Conservation (phyloP, 2,329 filamentous ascomycete genomes). For the Diaporthe eres region DNA sequence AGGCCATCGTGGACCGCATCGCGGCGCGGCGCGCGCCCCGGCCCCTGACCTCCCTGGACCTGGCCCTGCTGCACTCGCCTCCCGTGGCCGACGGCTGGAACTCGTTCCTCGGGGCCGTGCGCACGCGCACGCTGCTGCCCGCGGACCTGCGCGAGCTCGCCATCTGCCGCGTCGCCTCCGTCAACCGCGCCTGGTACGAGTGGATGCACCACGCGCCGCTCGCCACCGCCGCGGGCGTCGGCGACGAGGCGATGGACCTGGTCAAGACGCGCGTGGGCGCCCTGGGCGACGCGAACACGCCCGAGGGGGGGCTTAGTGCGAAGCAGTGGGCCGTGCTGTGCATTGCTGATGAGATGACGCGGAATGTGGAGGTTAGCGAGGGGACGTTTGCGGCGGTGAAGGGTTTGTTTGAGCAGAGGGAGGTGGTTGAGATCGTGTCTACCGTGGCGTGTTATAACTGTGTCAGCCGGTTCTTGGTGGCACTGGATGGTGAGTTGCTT, state of each 20-base stretch:
- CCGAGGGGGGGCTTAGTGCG: conserved; percentile 61
- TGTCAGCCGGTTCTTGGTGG: conserved; percentile 86
- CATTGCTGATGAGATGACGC: conserved; percentile 89
- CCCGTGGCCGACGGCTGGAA: conserved; percentile 84
- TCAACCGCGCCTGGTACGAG: conserved; percentile 88
- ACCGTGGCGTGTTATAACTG: conserved; percentile 87
- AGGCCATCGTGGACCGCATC: conserved; percentile 74
- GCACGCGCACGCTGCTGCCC: conserved; percentile 65
- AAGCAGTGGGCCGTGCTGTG: conserved; percentile 77
- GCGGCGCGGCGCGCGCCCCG: conserved; percentile 76
- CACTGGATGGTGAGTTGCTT: conserved; percentile 76
- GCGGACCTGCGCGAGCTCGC: conserved; percentile 80
- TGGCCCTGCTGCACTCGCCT: conserved; percentile 81
- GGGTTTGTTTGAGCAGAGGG: conserved; percentile 74
- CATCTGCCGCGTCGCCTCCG: conserved; percentile 84
- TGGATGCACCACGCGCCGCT: conserved; percentile 85
- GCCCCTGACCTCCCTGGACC: conserved; percentile 81
- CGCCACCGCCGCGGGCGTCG: conserved; percentile 69
- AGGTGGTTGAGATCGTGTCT: conserved; percentile 77
- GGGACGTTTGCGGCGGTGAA: conserved; percentile 76
- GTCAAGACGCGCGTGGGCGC: conserved; percentile 55
- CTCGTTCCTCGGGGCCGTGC: conserved; percentile 74
- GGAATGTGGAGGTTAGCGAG: conserved; percentile 77
- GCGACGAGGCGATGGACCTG: conserved; percentile 62
- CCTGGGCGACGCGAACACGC: conserved; percentile 47